These are phyloP conservation scores for Ophiostoma fasciatum DNA, from an alignment of 2,329 filamentous ascomycete species.

Conservation along the genomic window DNA sequence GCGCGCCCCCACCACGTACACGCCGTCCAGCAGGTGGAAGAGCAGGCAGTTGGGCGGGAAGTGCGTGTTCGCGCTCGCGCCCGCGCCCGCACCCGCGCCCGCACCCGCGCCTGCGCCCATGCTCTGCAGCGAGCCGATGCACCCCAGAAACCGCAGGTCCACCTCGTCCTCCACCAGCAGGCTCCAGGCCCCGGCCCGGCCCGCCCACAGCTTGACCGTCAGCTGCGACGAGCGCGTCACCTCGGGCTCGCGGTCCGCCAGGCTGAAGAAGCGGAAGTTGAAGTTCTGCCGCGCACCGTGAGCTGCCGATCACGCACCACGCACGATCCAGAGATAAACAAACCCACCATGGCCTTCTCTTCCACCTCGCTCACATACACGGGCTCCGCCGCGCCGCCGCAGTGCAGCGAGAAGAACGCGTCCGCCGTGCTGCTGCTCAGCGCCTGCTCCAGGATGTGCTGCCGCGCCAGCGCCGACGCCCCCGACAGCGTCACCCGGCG, in stretches of 20 bases:
- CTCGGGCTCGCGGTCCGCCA: constrained; percentile 44
- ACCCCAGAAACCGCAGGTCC: constrained; percentile 60
- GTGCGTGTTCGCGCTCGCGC: constrained; percentile 29
- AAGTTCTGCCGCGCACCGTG: no score
- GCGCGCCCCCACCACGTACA: constrained; percentile 25
- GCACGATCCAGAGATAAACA: no score
- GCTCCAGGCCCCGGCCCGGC: constrained; percentile 33
- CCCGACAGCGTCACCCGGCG: constrained; percentile 35
- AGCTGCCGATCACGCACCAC: no score
- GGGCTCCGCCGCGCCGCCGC: constrained; percentile 48
- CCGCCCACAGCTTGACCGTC: constrained; percentile 62
- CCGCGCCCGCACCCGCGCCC: neutral
- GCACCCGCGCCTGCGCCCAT: constrained; percentile 24
- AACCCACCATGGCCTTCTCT: constrained; percentile 51
- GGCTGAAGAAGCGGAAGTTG: constrained; percentile 73
- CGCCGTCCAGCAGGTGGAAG: constrained; percentile 7
- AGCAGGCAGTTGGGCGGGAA: constrained; percentile 72
- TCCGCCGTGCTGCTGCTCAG: constrained; percentile 63
- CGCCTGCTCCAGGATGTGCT: constrained; percentile 62
- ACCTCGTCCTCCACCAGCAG: constrained; percentile 59
- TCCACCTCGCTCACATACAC: constrained; percentile 82
- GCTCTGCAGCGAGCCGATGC: constrained; percentile 52
- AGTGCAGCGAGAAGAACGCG: constrained; percentile 77
- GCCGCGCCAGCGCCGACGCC: constrained; percentile 32
- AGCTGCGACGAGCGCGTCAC: constrained; percentile 52